Percentiles rank a stretch among this genome's conserved stretches.
phyloP scores from a whole-genome alignment of 768 basidiomycete species.

The Imleria badia region DNA sequence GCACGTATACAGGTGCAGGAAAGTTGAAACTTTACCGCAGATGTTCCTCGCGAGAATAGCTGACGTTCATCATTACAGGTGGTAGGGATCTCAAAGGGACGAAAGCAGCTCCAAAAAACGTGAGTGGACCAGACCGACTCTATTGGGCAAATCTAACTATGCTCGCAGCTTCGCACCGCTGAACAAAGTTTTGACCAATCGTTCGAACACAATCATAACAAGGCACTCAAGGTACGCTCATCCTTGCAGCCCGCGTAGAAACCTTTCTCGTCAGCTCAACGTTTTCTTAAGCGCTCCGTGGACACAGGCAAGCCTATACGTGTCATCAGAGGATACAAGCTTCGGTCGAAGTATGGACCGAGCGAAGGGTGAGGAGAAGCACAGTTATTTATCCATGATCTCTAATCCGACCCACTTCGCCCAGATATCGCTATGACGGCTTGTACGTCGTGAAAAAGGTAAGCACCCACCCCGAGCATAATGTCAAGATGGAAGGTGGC shows the following conservation, averaged over 20 bases:
- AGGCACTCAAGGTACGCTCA: constrained; percentile 54
- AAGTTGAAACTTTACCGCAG: neutral
- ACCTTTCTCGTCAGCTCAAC: neutral
- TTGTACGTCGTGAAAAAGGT: constrained; percentile 79
- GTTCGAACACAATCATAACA: constrained; percentile 74
- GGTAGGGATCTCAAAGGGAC: constrained; percentile 89
- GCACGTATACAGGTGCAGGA: constrained; percentile 83
- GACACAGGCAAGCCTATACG: constrained; percentile 81
- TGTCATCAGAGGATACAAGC: constrained; percentile 77
- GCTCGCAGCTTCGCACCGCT: constrained; percentile 75
- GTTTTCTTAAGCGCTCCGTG: constrained; percentile 55
- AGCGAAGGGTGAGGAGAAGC: constrained; percentile 57
- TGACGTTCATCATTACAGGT: constrained; percentile 40
- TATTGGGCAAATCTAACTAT: neutral
- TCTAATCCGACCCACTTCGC: neutral
- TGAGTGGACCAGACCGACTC: constrained; percentile 31
- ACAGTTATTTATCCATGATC: neutral
- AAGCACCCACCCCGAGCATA: neutral
- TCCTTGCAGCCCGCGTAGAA: neutral
- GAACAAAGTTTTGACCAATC: constrained; percentile 82
- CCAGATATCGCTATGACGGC: constrained; percentile 88
- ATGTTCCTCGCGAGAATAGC: neutral
- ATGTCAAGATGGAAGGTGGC: neutral
- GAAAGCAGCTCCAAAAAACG: constrained; percentile 79
- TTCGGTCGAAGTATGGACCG: constrained; percentile 72